Base-by-base conservation (phyloP, 2,329 filamentous ascomycete species). In the Aureobasidium sp. region DNA sequence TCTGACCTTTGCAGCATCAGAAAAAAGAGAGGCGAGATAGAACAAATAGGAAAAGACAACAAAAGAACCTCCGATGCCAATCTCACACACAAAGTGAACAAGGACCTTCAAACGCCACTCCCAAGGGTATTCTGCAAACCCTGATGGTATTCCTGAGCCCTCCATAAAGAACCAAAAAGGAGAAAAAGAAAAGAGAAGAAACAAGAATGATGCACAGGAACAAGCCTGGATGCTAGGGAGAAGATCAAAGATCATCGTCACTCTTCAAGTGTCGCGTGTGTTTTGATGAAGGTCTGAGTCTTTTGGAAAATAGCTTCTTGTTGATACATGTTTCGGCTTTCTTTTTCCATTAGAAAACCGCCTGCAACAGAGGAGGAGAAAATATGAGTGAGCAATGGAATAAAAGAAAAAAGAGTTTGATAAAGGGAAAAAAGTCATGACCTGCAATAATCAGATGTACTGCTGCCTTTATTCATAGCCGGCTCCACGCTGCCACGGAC, bases 401-500 rank as follows among this genome's bases (percentile, higher is more conserved):
- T 23, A 17, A 19, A 17, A 33, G 19, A 53, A 43, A 42, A 54
- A 43, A 55, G 25, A 55, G 38, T n/a, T 31, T 35, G 25, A 42
- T 42, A 35, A 43, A 23, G 21, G 27, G n/a, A n/a, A 46, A 31
- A 47, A 46, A 46, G 49, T 60, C 49, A 60, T 60, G 27, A 46
- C 38, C 53, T 29, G 53, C 53, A 45, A 45, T 45, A 57, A 45
- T 57, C 19, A 31, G 21, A 58, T 49, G 27, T 38, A 58, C 21
- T 29, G 40, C 49, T 57, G 33, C 51, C 54, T 53, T 42, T 81
- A 79, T 62, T 86, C 83, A 67, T 86, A 86, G 46, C 84, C 84
- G 33, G 84, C 84, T 45, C 84, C 84, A 69, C 84, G 74, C 73
- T 86, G 83, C 84, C 84, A 86, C 57, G 83, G 83, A 73, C 81